These are phyloP conservation scores for Amylostereum areolatum DNA, from an alignment of 1,284 basidiomycete genomes.

Conservation along the genomic window DNA sequence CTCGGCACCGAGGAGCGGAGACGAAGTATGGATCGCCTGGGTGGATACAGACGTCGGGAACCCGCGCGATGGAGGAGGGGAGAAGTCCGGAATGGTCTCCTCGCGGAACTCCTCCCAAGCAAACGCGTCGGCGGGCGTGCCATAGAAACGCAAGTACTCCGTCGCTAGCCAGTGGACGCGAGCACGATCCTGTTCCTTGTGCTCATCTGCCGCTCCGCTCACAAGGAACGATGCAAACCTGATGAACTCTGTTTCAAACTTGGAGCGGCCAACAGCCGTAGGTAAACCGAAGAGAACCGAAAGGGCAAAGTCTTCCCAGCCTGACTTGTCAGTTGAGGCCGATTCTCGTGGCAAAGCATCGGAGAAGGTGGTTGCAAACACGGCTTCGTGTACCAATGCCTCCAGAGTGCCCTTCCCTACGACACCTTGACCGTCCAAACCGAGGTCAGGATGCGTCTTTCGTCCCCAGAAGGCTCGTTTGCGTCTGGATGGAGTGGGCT, in stretches of 20 bases:
- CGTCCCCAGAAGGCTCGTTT: conserved; percentile 76
- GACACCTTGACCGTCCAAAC: conserved; percentile 31
- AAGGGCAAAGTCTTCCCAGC: conserved; percentile 58
- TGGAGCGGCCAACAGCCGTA: conserved; percentile 40
- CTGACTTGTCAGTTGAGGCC: conserved; percentile 4
- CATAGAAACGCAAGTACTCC: conserved; percentile 59
- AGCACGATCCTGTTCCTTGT: conserved; percentile 31
- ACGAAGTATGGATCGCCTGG: conserved; percentile 43
- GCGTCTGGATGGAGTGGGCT: conserved; percentile 29
- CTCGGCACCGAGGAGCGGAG: conserved; percentile 33
- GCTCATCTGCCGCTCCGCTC: conserved; percentile 42
- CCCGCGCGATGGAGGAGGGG: conserved; percentile 16
- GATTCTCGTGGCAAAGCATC: conserved; percentile 7
- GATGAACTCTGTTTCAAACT: conserved; percentile 65
- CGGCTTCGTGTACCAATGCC: conserved; percentile 71
- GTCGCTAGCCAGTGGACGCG: conserved; percentile 58
- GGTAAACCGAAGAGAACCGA: conserved; percentile 57
- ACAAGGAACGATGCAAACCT: conserved; percentile 61
- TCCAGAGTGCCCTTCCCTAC: conserved; percentile 66
- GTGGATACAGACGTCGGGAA: conserved; percentile 44
- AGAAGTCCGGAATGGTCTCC: conserved; percentile 40
- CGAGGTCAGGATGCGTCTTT: conserved; percentile 65
- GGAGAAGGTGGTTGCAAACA: conserved; percentile 67
- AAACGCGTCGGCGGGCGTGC: conserved; percentile 39
- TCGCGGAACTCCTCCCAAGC: conserved; percentile 56